These are phyloP conservation scores for Vicia villosa DNA, from an alignment of 306 rosid species.

Conservation along the genomic window DNA sequence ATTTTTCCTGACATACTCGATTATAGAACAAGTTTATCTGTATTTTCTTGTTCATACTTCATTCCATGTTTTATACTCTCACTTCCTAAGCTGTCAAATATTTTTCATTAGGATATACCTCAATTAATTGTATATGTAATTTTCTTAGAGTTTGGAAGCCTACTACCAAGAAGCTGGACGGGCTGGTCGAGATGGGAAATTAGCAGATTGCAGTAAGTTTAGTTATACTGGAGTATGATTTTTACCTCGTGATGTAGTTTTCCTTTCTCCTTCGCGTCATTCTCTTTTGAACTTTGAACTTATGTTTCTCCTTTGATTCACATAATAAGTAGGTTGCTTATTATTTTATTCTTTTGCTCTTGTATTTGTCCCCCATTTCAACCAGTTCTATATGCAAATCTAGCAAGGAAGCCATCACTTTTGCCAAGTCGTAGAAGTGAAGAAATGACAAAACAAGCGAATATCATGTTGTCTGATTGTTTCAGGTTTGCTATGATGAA, in stretches of 20 bases:
- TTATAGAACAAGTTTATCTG: constrained; percentile 21
- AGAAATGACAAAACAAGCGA: constrained; percentile 74
- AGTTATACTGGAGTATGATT: constrained; percentile 10
- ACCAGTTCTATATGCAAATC: constrained; percentile 81
- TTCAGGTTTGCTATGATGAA: constrained; percentile 68
- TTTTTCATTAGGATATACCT: constrained; percentile 5
- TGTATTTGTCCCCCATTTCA: constrained; percentile 22
- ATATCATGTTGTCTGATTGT: constrained; percentile 83
- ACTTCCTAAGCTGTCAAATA: constrained; percentile 3
- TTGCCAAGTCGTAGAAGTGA: constrained; percentile 81
- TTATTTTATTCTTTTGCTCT: constrained; percentile 10
- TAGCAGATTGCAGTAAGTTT: constrained; percentile 84
- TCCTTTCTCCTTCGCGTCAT: not conserved
- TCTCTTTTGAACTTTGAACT: constrained; percentile 29
- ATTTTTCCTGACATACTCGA: constrained; percentile 12
- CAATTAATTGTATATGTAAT: constrained; percentile 25
- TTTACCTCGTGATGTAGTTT: constrained; percentile 13
- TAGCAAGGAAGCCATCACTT: constrained; percentile 76
- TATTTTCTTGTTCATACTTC: constrained; percentile 29
- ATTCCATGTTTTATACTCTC: constrained; percentile 17
- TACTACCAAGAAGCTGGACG: constrained; percentile 99
- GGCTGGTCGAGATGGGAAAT: constrained; percentile 94
- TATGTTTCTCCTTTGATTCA: constrained; percentile 19
- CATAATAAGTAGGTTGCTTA: constrained; percentile 17
- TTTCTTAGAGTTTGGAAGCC: constrained; percentile 87